Percentiles rank a stretch among this genome's conserved stretches.
Conservation (phyloP, 2,329 filamentous ascomycete species). For the Beauveria brongniartii region DNA sequence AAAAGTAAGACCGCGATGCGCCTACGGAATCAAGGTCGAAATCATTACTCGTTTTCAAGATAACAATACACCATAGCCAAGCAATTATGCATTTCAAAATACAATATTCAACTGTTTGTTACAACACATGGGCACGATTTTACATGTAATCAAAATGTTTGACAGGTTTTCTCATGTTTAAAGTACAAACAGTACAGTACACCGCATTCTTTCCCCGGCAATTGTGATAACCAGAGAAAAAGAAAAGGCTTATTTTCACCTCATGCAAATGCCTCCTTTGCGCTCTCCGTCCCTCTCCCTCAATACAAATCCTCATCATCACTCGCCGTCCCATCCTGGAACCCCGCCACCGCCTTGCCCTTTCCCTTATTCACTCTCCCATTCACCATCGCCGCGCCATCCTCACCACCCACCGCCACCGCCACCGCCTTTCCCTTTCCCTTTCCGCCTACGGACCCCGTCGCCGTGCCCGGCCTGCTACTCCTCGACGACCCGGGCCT, state of each 20-base stretch:
- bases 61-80: slow-evolving; percentile 8
- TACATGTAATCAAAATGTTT: not conserved
- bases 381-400: slow-evolving; percentile 26
- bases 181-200: not conserved
- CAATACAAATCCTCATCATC: slow-evolving; percentile 51
- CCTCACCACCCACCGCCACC: slow-evolving; percentile 25
- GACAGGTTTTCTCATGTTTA: not conserved
- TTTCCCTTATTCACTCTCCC: slow-evolving; percentile 40
- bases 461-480: slow-evolving; percentile 17
- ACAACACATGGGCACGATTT: not conserved
- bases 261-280: not conserved
- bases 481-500: slow-evolving; percentile 27
- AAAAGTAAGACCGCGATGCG: slow-evolving; percentile 8
- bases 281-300: not conserved
- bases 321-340: slow-evolving; percentile 45
- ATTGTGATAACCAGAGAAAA: not conserved
- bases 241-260: not conserved
- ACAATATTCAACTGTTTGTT: too few relatives aligned
- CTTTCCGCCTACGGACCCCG: slow-evolving; percentile 11
- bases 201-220: not conserved
- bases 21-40: slow-evolving; percentile 5
- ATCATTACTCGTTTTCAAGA: not conserved
- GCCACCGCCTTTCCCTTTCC: slow-evolving; percentile 28
- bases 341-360: slow-evolving; percentile 44
- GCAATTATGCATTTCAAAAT: slow-evolving; percentile 2